These are phyloP conservation scores for Ruellia speciosa DNA, from an alignment of 305 asterid genomes.

Conservation along the genomic window DNA sequence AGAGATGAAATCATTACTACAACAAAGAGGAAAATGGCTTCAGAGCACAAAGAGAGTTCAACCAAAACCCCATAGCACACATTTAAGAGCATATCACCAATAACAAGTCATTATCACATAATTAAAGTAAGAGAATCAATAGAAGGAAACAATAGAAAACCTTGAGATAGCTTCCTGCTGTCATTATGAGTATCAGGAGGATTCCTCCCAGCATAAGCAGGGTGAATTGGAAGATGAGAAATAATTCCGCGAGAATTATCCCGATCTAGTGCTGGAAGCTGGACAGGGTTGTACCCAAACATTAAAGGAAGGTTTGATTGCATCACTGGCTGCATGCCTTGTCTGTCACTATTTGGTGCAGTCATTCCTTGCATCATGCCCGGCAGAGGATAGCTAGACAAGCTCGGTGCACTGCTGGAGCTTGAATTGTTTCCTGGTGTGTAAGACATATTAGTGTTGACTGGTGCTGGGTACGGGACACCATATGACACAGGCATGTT, in stretches of 20 bases:
- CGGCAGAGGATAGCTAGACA: constrained; percentile 45
- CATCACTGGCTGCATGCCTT: constrained; percentile 39
- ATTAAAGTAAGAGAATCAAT: neutral
- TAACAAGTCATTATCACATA: neutral
- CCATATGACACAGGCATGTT: constrained; percentile 38
- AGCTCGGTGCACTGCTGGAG: constrained; percentile 31
- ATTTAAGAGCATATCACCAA: neutral
- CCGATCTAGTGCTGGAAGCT: constrained; percentile 60
- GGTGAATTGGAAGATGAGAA: constrained; percentile 53
- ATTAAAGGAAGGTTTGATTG: constrained; percentile 58
- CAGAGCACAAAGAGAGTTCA: neutral
- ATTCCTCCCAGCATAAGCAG: constrained; percentile 46
- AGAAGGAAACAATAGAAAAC: constrained; percentile 28
- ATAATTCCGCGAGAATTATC: constrained; percentile 46
- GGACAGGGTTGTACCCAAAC: constrained; percentile 69
- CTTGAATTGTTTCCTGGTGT: constrained; percentile 49
- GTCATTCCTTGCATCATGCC: constrained; percentile 51
- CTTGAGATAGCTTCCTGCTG: constrained; percentile 54
- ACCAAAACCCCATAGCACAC: neutral
- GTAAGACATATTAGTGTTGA: constrained; percentile 46
- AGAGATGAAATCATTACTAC: neutral
- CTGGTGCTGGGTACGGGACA: constrained; percentile 38
- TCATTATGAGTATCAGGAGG: constrained; percentile 43
- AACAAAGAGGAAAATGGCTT: neutral
- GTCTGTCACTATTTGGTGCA: constrained; percentile 41